phyloP scores from a whole-genome alignment of 2,329 filamentous ascomycete genomes.

The Colletotrichum trifolii region DNA sequence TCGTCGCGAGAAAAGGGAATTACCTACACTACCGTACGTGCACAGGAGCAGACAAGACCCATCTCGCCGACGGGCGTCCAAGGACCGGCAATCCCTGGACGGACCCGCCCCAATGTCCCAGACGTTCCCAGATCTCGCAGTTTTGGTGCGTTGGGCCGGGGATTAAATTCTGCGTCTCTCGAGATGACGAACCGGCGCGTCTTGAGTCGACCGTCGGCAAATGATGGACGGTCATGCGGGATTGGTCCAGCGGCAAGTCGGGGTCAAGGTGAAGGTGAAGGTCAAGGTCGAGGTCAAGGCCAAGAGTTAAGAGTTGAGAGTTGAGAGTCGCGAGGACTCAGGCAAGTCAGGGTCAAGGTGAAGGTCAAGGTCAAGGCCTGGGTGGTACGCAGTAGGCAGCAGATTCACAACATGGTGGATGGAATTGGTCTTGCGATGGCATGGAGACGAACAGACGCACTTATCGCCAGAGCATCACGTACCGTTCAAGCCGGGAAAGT shows the following conservation, averaged over 20 bases:
- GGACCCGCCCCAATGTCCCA: conserved; percentile 9
- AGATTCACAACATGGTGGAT: neutral
- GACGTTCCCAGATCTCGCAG: conserved; percentile 13
- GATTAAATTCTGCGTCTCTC: conserved; percentile 20
- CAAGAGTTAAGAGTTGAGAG: too few species aligned
- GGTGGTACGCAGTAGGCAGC: too few species aligned
- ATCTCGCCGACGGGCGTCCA: neutral
- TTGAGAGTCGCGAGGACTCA: too few species aligned
- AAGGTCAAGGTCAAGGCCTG: too few species aligned
- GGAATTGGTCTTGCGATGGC: neutral
- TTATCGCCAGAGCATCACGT: neutral
- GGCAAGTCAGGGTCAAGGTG: too few species aligned
- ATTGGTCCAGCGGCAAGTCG: too few species aligned
- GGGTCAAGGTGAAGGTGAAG: too few species aligned
- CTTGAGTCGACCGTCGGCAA: conserved; percentile 21
- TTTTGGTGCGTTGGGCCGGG: conserved; percentile 4
- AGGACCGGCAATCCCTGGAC: conserved; percentile 15
- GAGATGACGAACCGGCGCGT: conserved; percentile 10
- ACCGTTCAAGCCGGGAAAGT: neutral
- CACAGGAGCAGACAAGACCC: too few species aligned
- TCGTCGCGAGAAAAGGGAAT: neutral
- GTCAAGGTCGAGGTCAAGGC: too few species aligned
- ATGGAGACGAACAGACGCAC: neutral
- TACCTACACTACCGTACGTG: neutral
- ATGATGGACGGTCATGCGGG: neutral